Base-by-base conservation (phyloP, 2,329 filamentous ascomycete genomes). In the Fusarium dimerum region DNA sequence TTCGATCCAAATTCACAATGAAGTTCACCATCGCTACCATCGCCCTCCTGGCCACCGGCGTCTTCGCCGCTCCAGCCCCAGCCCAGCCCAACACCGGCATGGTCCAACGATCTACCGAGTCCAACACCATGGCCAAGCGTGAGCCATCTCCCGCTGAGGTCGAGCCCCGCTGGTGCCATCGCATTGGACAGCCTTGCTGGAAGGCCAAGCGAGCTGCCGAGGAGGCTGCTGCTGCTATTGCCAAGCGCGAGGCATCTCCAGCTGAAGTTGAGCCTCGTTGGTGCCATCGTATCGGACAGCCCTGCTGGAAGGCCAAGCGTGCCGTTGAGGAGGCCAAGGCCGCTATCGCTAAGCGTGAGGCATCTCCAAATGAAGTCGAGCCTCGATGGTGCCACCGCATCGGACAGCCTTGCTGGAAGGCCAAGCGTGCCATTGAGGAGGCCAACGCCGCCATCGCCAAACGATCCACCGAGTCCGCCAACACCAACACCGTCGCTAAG, bases 281-380 rank as follows among this genome's bases (percentile, higher is more conserved):
- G 58, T 78, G 77, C 62, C 57, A 69, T 55, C 63, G 67, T 38
- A 66, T 66, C 30, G 75, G 76, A 34, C 66, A 73, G 52, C 60
- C 66, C n/a, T 78, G 77, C 70, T 67, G 65, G 62, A 74, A 74
- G 59, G 68, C 66, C 49, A 75, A 73, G 65, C 72, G 72, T 45
- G 71, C 71, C 18, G 73, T 71, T 34, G 71, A 73, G 45, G 71
- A 58, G 9, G 60, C 58, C 34, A 56, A 68, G 32, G 47, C 59
- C 32, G 30, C 51, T 3, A 62, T 59, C 40, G 67, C 67, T 17
- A 73, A 75, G 61, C 47, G 52, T 34, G 45, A 58, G 20, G 47
- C 48, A 29, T 36, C 15, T 13, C 18, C 70, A 51, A 42, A 62
- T 59, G 61, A 61, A 16, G 63, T 56, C 38, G 51, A 60, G 48